Conservation (phyloP, 1,284 basidiomycete genomes). For the Pseudozyma pruni region DNA sequence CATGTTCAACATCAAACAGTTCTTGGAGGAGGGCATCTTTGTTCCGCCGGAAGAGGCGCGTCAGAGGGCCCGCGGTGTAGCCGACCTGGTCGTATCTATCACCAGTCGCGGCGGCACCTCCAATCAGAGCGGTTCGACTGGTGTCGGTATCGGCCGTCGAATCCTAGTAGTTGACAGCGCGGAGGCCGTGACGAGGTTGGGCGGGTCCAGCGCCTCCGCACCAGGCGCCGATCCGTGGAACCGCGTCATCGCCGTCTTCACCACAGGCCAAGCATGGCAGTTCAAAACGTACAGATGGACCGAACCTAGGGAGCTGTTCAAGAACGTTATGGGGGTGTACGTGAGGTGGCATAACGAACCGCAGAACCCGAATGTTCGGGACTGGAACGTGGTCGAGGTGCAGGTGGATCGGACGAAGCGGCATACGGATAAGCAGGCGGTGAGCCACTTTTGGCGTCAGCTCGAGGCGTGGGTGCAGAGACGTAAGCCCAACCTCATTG, state of each 20-base stretch:
- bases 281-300: constrained; percentile 96
- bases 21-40: constrained; percentile 87
- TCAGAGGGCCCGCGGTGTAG: constrained; percentile 55
- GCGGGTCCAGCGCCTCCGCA: constrained; percentile 67
- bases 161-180: constrained; percentile 87
- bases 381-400: constrained; percentile 96
- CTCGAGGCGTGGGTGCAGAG: constrained; percentile 82
- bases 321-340: constrained; percentile 76
- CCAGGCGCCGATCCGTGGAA: constrained; percentile 71
- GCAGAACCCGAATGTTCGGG: constrained; percentile 84
- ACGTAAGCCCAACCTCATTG: constrained; percentile 52
- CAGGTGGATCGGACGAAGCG: constrained; percentile 73
- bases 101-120: constrained; percentile 44
- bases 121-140: constrained; percentile 9
- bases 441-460: constrained; percentile 92
- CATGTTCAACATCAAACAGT: constrained; percentile 95
- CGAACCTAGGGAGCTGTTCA: constrained; percentile 88
- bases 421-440: constrained; percentile 94
- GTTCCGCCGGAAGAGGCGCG: constrained; percentile 68
- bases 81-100: constrained; percentile 59
- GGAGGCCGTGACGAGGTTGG: constrained; percentile 90
- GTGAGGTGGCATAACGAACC: constrained; percentile 92
- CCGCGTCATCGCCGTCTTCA: constrained; percentile 94
- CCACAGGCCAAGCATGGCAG: constrained; percentile 97
- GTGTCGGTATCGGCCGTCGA: constrained; percentile 70